Conservation (phyloP, 306 rosid species). For the Cucumis hystrix region DNA sequence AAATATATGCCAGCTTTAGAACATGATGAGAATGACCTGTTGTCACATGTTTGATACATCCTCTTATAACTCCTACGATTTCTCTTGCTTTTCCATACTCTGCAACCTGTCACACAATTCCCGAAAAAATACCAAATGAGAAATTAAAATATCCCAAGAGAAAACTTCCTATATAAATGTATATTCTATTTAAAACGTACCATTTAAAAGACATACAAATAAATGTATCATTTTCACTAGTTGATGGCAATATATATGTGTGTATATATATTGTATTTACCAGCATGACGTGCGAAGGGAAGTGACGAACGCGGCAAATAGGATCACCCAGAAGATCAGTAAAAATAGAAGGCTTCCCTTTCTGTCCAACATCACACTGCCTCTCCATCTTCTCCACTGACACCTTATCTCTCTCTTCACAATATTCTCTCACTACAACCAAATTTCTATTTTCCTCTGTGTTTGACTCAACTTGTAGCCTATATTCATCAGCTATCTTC, state of each 20-base stretch:
- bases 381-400: conserved; percentile 70
- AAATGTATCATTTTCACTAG: neutral
- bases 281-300: conserved; percentile 71
- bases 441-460: neutral
- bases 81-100: conserved; percentile 60
- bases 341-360: conserved; percentile 60
- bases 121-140: neutral
- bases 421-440: conserved; percentile 41
- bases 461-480: conserved; percentile 8
- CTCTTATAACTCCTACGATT: conserved; percentile 71
- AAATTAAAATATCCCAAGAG: neutral
- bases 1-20: conserved; percentile 61
- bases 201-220: neutral
- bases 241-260: neutral
- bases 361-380: conserved; percentile 59
- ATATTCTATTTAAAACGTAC: neutral
- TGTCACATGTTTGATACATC: conserved; percentile 72
- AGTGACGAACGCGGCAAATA: conserved; percentile 64
- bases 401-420: conserved; percentile 45
- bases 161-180: neutral
- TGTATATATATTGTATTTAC: conserved; percentile 23
- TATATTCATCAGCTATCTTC: conserved; percentile 46
- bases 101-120: conserved; percentile 45
- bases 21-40: conserved; percentile 36
- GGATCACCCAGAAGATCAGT: conserved; percentile 91